Base-by-base conservation (phyloP, 2,329 filamentous ascomycete genomes). In the Sphaerulina populicola region DNA sequence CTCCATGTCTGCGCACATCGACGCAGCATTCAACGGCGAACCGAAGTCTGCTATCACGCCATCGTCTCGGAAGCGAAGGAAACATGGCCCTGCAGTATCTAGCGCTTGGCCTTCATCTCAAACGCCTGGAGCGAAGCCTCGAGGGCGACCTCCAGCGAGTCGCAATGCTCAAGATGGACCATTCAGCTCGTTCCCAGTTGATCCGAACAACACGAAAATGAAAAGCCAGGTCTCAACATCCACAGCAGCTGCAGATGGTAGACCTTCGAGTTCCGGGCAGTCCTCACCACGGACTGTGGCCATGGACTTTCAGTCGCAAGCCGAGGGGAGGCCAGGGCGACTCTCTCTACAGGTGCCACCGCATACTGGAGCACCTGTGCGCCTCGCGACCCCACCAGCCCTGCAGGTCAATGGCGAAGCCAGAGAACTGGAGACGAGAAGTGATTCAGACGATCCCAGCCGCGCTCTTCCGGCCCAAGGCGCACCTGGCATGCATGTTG, bases 81-180 rank as follows among this genome's bases (percentile, higher is more conserved):
- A 87, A 3, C 86, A 94, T 65, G 89, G 89, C 0, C 86, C 88
- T 0, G 88, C 87, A 6, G 88, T 95, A 0, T 95, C 89, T 0
- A 95, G 89, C 8, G 90, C 90, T 0, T 96, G 90, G 90, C 81
- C 49, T 81, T 81, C 56, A 80, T 77, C 52, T 79, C 79, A 12
- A 74, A 76, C 36, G 74, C 81, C 79, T 1, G 79, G 76, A 4
- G 83, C 84, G 1, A 94, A 90, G 66, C 76, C 85, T 11, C 76
- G 89, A 57, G 89, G 90, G 6, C 76, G 90, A 53, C 90, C 90
- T 38, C 87, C 88, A 0, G 85, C 82, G 50, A 86, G 84, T 60
- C 78, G 81, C 23, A 77, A 75, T n/a, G 75, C 77, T 0, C 75
- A 79, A 11, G 81, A 86, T 56, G 81, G 81, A 0, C 81, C 84